Conservation (phyloP, 306 rosid species). For the Myrica gale region DNA sequence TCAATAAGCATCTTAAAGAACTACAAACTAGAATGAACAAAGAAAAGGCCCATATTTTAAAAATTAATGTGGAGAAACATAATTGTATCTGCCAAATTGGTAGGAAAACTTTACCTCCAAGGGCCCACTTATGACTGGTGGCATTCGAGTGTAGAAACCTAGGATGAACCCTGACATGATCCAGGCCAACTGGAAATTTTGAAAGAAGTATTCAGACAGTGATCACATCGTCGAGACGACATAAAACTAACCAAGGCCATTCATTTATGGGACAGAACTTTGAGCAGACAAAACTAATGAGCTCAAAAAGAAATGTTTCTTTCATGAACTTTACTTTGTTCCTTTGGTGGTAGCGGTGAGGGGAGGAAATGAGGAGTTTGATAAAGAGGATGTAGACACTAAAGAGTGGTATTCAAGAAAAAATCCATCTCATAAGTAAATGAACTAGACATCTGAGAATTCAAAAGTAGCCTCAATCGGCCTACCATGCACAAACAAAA, state of each 20-base stretch:
- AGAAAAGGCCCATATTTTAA: neutral
- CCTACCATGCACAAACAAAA: neutral
- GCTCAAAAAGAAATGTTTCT: neutral
- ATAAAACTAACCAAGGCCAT: constrained; percentile 1
- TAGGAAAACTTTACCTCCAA: constrained; percentile 64
- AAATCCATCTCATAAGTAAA: neutral
- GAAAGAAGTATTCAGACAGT: constrained; percentile 24
- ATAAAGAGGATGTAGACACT: neutral
- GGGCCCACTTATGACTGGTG: constrained; percentile 99
- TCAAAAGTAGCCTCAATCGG: constrained; percentile 7
- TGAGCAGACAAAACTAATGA: neutral
- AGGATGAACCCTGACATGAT: constrained; percentile 95
- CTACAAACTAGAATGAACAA: constrained; percentile 2
- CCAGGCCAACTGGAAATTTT: constrained; percentile 77
- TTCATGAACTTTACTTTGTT: neutral
- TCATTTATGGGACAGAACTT: neutral
- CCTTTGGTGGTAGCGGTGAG: neutral
- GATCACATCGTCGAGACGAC: constrained; percentile 4
- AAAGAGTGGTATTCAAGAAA: constrained; percentile 3
- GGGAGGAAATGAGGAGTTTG: neutral
- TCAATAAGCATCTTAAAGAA: constrained; percentile 26
- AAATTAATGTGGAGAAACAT: constrained; percentile 18
- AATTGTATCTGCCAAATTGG: constrained; percentile 19
- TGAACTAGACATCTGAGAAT: neutral
- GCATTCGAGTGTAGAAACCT: constrained; percentile 98